These are phyloP conservation scores for Biscogniauxia mediterranea DNA, from an alignment of 2,329 filamentous ascomycete species.

Conservation along the genomic window DNA sequence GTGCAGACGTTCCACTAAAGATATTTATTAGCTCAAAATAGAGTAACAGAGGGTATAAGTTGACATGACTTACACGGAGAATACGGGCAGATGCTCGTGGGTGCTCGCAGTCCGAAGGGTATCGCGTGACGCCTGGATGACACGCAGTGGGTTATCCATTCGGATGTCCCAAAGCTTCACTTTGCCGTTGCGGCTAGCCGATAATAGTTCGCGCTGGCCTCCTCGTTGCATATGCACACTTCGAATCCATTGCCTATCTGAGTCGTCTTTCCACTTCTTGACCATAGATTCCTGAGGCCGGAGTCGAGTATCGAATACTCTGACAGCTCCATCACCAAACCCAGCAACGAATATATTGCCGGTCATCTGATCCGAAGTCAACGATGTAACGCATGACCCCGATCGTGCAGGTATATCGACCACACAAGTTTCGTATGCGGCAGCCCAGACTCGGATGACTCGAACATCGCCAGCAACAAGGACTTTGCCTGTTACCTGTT, in stretches of 20 bases:
- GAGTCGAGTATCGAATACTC: slow-evolving; percentile 88
- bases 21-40: slow-evolving; percentile 27
- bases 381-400: slow-evolving; percentile 89
- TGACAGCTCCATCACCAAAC: slow-evolving; percentile 91
- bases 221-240: slow-evolving; percentile 96
- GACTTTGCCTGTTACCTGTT: slow-evolving; percentile 92
- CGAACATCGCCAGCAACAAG: slow-evolving; percentile 96
- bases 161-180: slow-evolving; percentile 96
- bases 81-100: slow-evolving; percentile 94
- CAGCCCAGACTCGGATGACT: slow-evolving; percentile 95
- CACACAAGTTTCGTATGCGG: slow-evolving; percentile 86
- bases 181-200: slow-evolving; percentile 87
- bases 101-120: slow-evolving; percentile 83
- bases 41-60: not conserved
- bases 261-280: slow-evolving; percentile 92
- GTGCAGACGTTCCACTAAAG: slow-evolving; percentile 79
- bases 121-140: slow-evolving; percentile 72
- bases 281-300: slow-evolving; percentile 89
- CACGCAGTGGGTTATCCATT: slow-evolving; percentile 73
- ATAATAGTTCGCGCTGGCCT: slow-evolving; percentile 86
- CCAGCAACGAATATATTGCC: slow-evolving; percentile 95
- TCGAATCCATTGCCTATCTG: slow-evolving; percentile 84
- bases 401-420: slow-evolving; percentile 94
- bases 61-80: slow-evolving; percentile 74
- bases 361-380: slow-evolving; percentile 97